These are phyloP conservation scores for Medakamo hakoo DNA, from an alignment of 139 green algal genomes.

Conservation along the genomic window DNA sequence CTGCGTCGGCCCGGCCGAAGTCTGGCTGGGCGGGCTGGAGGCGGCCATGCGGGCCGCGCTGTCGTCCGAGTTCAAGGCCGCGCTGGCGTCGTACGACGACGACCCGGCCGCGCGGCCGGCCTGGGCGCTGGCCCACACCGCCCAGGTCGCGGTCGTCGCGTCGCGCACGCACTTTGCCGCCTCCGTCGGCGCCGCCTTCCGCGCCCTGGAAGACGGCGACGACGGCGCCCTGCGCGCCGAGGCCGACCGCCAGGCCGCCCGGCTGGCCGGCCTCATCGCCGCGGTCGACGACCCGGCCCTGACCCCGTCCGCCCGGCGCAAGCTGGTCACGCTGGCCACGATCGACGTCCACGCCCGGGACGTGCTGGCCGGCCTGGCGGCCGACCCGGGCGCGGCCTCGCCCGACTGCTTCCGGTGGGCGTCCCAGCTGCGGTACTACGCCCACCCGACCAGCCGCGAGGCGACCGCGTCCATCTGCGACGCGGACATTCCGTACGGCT, in stretches of 20 bases:
- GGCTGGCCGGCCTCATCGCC: slow-evolving; percentile 67
- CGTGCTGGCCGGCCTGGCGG: slow-evolving; percentile 65
- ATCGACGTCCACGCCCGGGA: slow-evolving; percentile 87
- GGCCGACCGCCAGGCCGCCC: slow-evolving; percentile 35
- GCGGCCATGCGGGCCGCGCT: slow-evolving; percentile 60
- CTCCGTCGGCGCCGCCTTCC: neutral
- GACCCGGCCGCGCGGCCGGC: too few relatives aligned
- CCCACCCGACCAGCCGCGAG: slow-evolving; percentile 58
- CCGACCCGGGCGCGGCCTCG: slow-evolving; percentile 67
- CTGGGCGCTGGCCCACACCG: neutral
- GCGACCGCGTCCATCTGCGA: slow-evolving; percentile 78
- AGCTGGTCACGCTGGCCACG: slow-evolving; percentile 89
- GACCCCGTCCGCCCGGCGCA: slow-evolving; percentile 64
- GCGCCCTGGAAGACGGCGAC: neutral
- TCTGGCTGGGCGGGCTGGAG: slow-evolving; percentile 56
- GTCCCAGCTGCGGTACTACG: slow-evolving; percentile 73
- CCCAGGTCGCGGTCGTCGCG: neutral
- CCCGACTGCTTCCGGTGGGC: slow-evolving; percentile 76
- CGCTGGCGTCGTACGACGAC: slow-evolving; percentile 75
- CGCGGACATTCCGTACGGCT: slow-evolving; percentile 71
- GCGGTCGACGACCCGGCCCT: slow-evolving; percentile 75
- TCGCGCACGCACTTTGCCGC: neutral
- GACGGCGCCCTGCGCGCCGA: neutral
- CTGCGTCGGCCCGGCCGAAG: slow-evolving; percentile 70
- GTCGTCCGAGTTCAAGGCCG: slow-evolving; percentile 49